Conservation (phyloP, 2,329 filamentous ascomycete species). For the Colletotrichum magnum region DNA sequence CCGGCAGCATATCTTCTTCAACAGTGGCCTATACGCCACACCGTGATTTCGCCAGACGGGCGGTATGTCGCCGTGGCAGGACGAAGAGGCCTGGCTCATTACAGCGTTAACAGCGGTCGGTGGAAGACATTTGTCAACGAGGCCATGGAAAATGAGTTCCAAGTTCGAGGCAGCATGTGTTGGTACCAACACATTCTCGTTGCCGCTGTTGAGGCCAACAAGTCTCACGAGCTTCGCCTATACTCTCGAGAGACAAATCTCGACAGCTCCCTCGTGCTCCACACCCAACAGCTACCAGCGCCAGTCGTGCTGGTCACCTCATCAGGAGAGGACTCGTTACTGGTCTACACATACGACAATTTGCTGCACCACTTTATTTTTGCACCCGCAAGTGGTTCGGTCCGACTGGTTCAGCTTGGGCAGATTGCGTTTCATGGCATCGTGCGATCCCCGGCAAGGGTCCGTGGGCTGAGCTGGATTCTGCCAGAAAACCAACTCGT, state of each 20-base stretch:
- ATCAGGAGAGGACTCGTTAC: slow-evolving; percentile 92
- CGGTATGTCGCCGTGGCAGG: slow-evolving; percentile 98
- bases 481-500: slow-evolving; percentile 89
- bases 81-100: slow-evolving; percentile 90
- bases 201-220: slow-evolving; percentile 89
- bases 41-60: slow-evolving; percentile 91
- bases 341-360: slow-evolving; percentile 98
- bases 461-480: slow-evolving; percentile 95
- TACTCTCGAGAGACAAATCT: slow-evolving; percentile 90
- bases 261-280: slow-evolving; percentile 79
- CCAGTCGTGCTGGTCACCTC: slow-evolving; percentile 92
- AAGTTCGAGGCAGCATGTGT: slow-evolving; percentile 95
- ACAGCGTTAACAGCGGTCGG: slow-evolving; percentile 92
- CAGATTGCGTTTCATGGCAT: slow-evolving; percentile 98
- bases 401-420: slow-evolving; percentile 91
- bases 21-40: slow-evolving; percentile 93
- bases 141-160: slow-evolving; percentile 88
- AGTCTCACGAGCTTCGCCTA: slow-evolving; percentile 87
- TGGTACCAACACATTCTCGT: slow-evolving; percentile 98
- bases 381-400: slow-evolving; percentile 75
- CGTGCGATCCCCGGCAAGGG: slow-evolving; percentile 90
- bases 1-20: slow-evolving; percentile 87
- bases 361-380: slow-evolving; percentile 96
- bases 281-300: slow-evolving; percentile 82
- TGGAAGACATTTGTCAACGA: slow-evolving; percentile 95